Conservation (phyloP, 441 rosid species). For the Corymbia citriodora region DNA sequence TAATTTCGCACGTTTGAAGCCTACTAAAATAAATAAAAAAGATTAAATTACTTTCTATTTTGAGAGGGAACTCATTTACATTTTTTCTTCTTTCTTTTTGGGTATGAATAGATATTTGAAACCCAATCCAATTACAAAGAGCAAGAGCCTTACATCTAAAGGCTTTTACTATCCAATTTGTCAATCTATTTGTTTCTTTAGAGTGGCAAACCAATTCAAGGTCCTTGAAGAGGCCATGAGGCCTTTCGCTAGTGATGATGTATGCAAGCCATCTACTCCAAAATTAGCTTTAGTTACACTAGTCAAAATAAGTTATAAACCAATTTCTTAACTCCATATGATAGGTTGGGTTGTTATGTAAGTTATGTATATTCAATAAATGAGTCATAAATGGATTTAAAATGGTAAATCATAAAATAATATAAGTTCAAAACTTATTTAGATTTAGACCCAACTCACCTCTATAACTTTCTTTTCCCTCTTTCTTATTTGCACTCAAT, state of each 20-base stretch:
- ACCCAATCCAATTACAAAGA: neutral
- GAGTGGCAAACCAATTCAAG: neutral
- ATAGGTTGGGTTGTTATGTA: too few species aligned
- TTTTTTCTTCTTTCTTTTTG: accelerated
- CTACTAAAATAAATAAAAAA: neutral
- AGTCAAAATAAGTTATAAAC: accelerated
- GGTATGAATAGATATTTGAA: neutral
- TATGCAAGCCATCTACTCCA: accelerated
- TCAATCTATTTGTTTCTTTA: neutral
- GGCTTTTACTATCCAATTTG: neutral
- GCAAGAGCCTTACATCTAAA: neutral
- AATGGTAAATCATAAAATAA: too few species aligned
- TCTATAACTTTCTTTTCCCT: too few species aligned
- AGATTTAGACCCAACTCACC: too few species aligned
- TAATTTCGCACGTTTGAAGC: neutral
- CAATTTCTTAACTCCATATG: too few species aligned
- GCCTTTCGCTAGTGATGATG: too few species aligned
- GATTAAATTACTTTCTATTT: neutral
- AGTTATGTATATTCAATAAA: too few species aligned
- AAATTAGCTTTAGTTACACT: neutral
- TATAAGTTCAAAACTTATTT: accelerated
- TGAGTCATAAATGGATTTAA: accelerated
- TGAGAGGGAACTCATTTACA: neutral
- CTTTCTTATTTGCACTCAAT: accelerated
- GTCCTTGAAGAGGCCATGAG: neutral